Percentiles rank a stretch among this genome's conserved stretches.
phyloP scores from a whole-genome alignment of 1,139 yeast species.

The Nakaseomyces sp. region DNA sequence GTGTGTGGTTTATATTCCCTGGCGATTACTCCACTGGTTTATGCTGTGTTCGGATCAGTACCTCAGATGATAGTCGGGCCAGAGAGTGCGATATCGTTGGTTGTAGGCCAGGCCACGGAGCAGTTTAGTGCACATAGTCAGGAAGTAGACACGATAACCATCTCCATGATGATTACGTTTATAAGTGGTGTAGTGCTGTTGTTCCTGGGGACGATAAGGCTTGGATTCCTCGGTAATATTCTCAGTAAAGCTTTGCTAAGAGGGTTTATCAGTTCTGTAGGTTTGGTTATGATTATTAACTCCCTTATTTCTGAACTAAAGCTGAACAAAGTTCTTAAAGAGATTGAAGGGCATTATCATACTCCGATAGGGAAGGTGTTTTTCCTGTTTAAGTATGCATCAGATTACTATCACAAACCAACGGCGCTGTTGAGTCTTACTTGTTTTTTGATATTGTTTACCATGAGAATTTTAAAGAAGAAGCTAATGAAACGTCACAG shows the following conservation, averaged over 20 bases:
- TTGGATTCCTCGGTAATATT: constrained; percentile 85
- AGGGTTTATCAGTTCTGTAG: constrained; percentile 92
- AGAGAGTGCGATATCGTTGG: constrained; percentile 84
- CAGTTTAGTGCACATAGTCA: constrained; percentile 45
- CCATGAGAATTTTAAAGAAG: constrained; percentile 39
- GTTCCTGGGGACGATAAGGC: constrained; percentile 69
- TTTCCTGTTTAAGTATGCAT: constrained; percentile 43
- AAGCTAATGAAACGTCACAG: constrained; percentile 29
- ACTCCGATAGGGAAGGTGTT: constrained; percentile 65
- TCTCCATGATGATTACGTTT: constrained; percentile 66
- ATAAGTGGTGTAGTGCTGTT: constrained; percentile 69
- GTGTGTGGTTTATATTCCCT: constrained; percentile 75
- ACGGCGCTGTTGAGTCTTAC: constrained; percentile 46
- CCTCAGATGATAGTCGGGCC: constrained; percentile 98
- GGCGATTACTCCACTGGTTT: constrained; percentile 75
- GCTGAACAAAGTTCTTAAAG: constrained; percentile 36
- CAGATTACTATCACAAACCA: constrained; percentile 37
- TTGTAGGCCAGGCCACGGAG: constrained; percentile 88
- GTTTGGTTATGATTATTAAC: constrained; percentile 77
- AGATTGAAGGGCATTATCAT: constrained; percentile 50
- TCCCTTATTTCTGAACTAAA: constrained; percentile 70
- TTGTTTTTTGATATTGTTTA: constrained; percentile 40
- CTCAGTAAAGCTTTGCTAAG: constrained; percentile 72
- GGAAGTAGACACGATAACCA: constrained; percentile 48
- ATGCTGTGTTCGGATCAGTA: constrained; percentile 78